Evolutionary conservation across 495 filamentous ascomycete species (phyloP), one percentile per base, ranked within the genome.

Genomic region (Annulohypoxylon moriforme): DNA sequence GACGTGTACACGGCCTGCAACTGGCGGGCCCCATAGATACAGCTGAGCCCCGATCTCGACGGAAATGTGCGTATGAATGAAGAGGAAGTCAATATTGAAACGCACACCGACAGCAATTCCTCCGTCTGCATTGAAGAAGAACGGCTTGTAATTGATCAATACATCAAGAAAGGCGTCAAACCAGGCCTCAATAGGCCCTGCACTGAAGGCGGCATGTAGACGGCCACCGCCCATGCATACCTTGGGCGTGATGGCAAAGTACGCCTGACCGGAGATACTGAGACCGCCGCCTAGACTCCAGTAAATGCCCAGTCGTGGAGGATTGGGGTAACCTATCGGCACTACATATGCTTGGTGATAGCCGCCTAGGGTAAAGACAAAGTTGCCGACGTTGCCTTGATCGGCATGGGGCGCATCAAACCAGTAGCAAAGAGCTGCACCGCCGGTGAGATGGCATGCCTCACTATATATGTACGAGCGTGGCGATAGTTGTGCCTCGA

Each of bases 191-290:
- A 87, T 40, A 0, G 77, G 70, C 0, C 82, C 81, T 0, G 74
- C 46, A 2, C 27, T 27, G 10, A 85, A 61, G 0, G 63, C 29
- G 0, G 75, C 81, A 20, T 78, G 40, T 0, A 86, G 68, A 0
- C 60, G 31, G 0, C 80, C 84, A 1, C 86, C 86, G 16, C 68
- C 84, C 86, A 88, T 88, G 68, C 75, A 80, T 0, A 62, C 72
- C 57, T 83, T 83, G 8, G 85, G 85, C 2, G 85, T 88, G 49
- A 89, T 82, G 42, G 84, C 85, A 64, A 86, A 87, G 69, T 86
- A 87, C 4, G 81, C 79, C 52, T 83, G 46, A 0, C 85, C 86
- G 1, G 42, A 46, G 56, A 88, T 80, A 4, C 58, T 76, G 16
- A 88, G 50, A 1, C 33, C 22, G 6, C 56, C 46, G 33, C 71